phyloP scores from a whole-genome alignment of 805 yeast genomes.

The Candida chilensis region DNA sequence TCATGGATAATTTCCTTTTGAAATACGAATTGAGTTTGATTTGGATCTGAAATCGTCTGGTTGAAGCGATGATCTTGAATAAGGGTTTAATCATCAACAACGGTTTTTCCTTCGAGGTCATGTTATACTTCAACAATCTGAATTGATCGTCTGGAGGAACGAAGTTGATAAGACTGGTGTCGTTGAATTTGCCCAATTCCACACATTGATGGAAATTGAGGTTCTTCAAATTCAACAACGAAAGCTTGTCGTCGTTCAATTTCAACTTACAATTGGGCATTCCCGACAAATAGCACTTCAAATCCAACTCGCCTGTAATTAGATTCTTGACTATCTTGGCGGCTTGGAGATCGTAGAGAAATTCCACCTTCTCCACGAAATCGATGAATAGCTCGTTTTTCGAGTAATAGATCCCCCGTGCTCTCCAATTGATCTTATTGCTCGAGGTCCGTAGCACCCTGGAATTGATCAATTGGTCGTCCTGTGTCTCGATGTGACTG shows the following conservation, averaged over 20 bases:
- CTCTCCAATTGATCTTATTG: slow-evolving; percentile 33
- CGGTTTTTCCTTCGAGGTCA: slow-evolving; percentile 30
- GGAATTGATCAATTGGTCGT: slow-evolving; percentile 15
- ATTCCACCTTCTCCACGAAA: slow-evolving; percentile 26
- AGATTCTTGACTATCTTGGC: slow-evolving; percentile 18
- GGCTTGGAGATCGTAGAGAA: slow-evolving; percentile 20
- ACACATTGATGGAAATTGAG: slow-evolving; percentile 36
- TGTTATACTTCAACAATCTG: slow-evolving; percentile 23
- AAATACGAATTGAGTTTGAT: slow-evolving; percentile 21
- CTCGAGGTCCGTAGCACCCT: slow-evolving; percentile 25
- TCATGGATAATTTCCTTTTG: slow-evolving; percentile 24
- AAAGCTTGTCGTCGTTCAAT: slow-evolving; percentile 22
- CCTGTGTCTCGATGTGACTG: slow-evolving; percentile 2
- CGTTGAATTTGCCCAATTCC: slow-evolving; percentile 22
- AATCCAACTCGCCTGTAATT: slow-evolving; percentile 21
- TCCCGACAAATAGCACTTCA: slow-evolving; percentile 30
- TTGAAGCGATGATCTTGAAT: slow-evolving; percentile 11
- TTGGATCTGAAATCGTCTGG: slow-evolving; percentile 20
- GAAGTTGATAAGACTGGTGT: slow-evolving; percentile 23
- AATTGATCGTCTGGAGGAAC: slow-evolving; percentile 35
- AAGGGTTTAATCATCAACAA: slow-evolving; percentile 23
- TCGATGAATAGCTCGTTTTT: slow-evolving; percentile 34
- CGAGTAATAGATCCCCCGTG: slow-evolving; percentile 32
- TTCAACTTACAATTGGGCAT: slow-evolving; percentile 33
- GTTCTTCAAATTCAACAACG: slow-evolving; percentile 19